A percentile compares a stretch with the other conserved stretches of the same genome.
Conservation (phyloP, 192 early-diverging fungal genomes). For the Lunasporangiospora selenospora region DNA sequence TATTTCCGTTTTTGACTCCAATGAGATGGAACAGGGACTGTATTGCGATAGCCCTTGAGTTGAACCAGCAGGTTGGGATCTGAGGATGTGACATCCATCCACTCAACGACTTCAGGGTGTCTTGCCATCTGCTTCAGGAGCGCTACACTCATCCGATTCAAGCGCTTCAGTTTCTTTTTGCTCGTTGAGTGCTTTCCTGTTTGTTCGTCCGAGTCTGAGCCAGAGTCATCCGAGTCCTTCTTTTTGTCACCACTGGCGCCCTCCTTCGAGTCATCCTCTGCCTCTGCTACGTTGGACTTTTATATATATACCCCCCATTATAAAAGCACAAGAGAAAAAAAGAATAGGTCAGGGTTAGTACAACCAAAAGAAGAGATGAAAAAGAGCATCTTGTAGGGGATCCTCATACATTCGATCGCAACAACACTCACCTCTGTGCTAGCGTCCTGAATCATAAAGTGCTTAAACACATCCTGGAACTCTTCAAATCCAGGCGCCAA, state of each 20-base stretch:
- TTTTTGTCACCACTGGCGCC: constrained; percentile 9
- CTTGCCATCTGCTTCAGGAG: constrained; percentile 91
- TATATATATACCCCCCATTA: not conserved
- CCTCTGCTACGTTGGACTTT: not conserved
- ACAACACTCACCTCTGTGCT: constrained; percentile 44
- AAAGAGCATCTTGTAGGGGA: too few species aligned
- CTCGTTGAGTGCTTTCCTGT: constrained; percentile 48
- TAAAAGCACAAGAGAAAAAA: not conserved
- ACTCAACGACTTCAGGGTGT: constrained; percentile 95
- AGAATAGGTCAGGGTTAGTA: not conserved
- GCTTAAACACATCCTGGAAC: constrained; percentile 52
- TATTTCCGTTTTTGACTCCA: constrained; percentile 98
- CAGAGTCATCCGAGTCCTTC: constrained; percentile 33
- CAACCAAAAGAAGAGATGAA: not conserved
- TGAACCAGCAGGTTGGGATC: constrained; percentile 91
- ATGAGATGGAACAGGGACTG: constrained; percentile 94
- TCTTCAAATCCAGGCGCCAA: constrained; percentile 47
- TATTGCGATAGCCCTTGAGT: constrained; percentile 92
- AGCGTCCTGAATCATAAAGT: constrained; percentile 43
- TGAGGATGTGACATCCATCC: constrained; percentile 84
- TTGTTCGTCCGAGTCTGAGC: constrained; percentile 41
- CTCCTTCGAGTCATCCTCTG: constrained; percentile 20
- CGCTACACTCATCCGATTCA: constrained; percentile 79
- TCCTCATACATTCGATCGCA: not conserved
- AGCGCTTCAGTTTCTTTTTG: constrained; percentile 64